These are phyloP conservation scores for Tolypocladium inflatum DNA, from an alignment of 2,329 filamentous ascomycete species.

Conservation along the genomic window DNA sequence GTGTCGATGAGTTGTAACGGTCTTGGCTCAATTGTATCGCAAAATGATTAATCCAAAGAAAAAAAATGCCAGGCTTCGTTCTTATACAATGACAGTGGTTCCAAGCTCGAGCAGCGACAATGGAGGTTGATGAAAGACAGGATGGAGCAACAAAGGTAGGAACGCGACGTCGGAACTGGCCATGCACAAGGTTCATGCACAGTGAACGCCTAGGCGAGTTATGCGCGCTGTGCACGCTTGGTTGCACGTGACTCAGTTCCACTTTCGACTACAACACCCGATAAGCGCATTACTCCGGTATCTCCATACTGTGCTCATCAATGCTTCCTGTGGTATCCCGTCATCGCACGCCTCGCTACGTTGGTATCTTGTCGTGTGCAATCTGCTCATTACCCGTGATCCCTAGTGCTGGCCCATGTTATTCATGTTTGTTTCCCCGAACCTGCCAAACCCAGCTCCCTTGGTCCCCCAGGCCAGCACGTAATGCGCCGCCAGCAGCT, in stretches of 20 bases:
- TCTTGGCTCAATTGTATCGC: background rate
- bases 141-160: background rate
- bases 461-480: slow-evolving; percentile 83
- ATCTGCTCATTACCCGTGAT: background rate
- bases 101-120: background rate
- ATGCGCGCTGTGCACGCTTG: background rate
- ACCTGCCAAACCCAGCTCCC: slow-evolving; percentile 7
- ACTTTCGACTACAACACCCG: background rate
- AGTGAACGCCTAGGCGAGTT: background rate
- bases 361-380: background rate
- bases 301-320: background rate
- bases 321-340: background rate
- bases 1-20: background rate
- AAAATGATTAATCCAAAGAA: background rate
- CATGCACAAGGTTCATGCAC: background rate
- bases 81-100: background rate
- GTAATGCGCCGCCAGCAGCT: slow-evolving; percentile 79
- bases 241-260: background rate
- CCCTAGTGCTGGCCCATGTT: background rate
- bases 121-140: background rate
- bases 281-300: background rate
- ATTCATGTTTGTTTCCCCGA: background rate
- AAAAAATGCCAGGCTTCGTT: background rate
- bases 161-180: background rate
- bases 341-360: too few relatives aligned